These are phyloP conservation scores for Graphilbum fragrans DNA, from an alignment of 2,329 filamentous ascomycete genomes.

Conservation along the genomic window DNA sequence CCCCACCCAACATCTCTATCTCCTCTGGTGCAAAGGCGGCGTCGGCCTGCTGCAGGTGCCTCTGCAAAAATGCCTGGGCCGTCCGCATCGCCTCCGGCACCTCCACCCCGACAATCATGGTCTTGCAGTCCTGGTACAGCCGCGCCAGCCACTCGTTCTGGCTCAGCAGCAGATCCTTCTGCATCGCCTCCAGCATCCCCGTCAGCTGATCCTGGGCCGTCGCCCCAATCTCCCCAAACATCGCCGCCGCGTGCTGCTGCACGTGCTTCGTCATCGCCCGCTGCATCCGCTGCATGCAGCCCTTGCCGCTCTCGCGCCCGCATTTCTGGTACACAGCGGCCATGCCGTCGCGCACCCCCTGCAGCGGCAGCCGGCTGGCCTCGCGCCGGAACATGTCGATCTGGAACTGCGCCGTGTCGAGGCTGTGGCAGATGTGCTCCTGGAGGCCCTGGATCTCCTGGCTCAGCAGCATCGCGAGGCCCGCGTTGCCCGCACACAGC, in stretches of 20 bases:
- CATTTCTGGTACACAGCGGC: slow-evolving; percentile 30
- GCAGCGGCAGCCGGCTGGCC: slow-evolving; percentile 40
- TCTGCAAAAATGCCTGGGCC: slow-evolving; percentile 4
- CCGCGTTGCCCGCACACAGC: slow-evolving; percentile 10
- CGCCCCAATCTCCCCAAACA: slow-evolving; percentile 35
- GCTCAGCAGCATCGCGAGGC: slow-evolving; percentile 11
- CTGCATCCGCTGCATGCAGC: slow-evolving; percentile 41
- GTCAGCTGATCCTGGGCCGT: slow-evolving; percentile 27
- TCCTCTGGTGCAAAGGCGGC: slow-evolving; percentile 3
- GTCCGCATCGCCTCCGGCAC: slow-evolving; percentile 7
- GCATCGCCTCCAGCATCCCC: slow-evolving; percentile 17
- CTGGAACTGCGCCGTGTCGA: slow-evolving; percentile 5
- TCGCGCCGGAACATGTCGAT: slow-evolving; percentile 29
- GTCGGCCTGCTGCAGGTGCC: slow-evolving; percentile 7
- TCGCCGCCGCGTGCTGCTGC: slow-evolving; percentile 21
- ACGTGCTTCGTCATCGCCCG: slow-evolving; percentile 32
- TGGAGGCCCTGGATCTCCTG: slow-evolving; percentile 2
- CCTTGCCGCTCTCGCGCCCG: slow-evolving; percentile 26
- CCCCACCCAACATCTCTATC: too few species aligned
- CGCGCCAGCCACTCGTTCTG: slow-evolving; percentile 36
- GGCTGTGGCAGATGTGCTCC: background rate
- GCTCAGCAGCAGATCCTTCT: slow-evolving; percentile 30
- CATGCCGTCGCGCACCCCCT: slow-evolving; percentile 33
- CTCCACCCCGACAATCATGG: slow-evolving; percentile 31
- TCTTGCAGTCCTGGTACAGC: slow-evolving; percentile 37